Evolutionary conservation across 768 basidiomycete species (phyloP).

Genomic region (Gloeopeniophorella convolvens): DNA sequence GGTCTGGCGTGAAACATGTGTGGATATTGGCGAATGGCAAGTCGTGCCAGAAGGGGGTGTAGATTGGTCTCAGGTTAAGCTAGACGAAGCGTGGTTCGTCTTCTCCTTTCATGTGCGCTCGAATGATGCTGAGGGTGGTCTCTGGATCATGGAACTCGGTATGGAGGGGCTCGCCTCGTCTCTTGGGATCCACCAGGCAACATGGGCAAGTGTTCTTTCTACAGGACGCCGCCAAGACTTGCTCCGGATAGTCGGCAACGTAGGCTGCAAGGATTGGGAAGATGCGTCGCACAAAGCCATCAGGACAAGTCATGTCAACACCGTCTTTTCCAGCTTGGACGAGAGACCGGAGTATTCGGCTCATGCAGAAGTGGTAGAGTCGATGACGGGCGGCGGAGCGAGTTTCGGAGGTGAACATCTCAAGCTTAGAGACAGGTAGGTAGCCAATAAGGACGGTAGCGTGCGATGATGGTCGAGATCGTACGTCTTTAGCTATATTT

Average conservation of each 20-base stretch:
- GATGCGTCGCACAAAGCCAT: conserved; percentile 15
- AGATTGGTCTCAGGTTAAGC: too few relatives aligned
- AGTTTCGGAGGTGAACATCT: too few relatives aligned
- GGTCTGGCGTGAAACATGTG: conserved; percentile 15
- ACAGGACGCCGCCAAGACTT: conserved; percentile 17
- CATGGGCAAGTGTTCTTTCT: background rate
- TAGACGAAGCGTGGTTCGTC: background rate
- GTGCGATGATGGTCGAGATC: conserved; percentile 13
- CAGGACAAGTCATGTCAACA: conserved; percentile 15
- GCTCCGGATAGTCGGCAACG: conserved; percentile 24
- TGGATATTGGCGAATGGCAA: conserved; percentile 19
- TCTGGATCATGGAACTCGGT: background rate
- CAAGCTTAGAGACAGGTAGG: conserved; percentile 20
- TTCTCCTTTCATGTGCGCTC: background rate
- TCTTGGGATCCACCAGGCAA: background rate
- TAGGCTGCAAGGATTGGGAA: conserved; percentile 21
- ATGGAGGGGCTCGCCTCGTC: background rate
- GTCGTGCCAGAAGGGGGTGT: conserved; percentile 18
- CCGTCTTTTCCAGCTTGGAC: conserved; percentile 15
- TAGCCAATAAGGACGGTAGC: conserved; percentile 25
- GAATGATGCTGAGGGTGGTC: background rate
- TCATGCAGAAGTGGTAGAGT: conserved; percentile 22
- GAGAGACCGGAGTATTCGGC: conserved; percentile 9
- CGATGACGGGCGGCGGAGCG: conserved; percentile 3
- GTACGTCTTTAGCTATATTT: conserved; percentile 22